Base-by-base conservation (phyloP, 108 stramenopile species). In the Ochromonas danica region DNA sequence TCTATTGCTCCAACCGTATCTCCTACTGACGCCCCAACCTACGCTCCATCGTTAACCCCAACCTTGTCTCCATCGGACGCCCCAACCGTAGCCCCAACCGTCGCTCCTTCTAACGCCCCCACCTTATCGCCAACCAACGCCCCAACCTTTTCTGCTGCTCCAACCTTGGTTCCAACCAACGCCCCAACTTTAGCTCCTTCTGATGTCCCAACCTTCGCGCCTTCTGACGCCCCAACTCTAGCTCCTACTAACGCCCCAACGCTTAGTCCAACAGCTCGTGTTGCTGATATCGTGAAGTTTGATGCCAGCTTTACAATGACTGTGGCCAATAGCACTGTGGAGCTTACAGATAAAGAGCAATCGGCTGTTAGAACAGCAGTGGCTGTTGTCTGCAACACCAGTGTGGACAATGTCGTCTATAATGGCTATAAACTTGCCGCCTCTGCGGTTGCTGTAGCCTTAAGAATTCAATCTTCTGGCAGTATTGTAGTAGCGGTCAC, bases 271-370 rank as follows among this genome's bases (percentile, higher is more conserved):
- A 57, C 51, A 57, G 51, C 51, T 57, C 51, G 51, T 57, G 51
- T 57, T 57, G 51, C 51, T 57, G 51, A 57, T 57, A 57, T 57
- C 51, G 51, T 57, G 51, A 57, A 57, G 51, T 57, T 57, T 57
- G 51, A 57, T 57, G 51, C 51, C 51, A 57, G 51, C 51, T 57
- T 57, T 57, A 57, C 51, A 57, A 57, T 57, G 51, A 57, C 51
- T 57, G 51, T 57, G 51, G 51, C 51, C 51, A 57, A 57, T 57
- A 57, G 51, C 51, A 57, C 51, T 57, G 51, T 57, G 51, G 51
- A 57, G 51, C 51, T 57, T 57, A 57, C 51, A 57, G 51, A 57
- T 57, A 57, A 57, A 57, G 51, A 57, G 51, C 51, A 57, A 57
- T 57, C 51, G 51, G 51, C 51, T 57, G 51, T 57, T 57, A 57